Evolutionary conservation across 2,329 filamentous ascomycete genomes (phyloP).

Genomic region (Fusarium sp.): DNA sequence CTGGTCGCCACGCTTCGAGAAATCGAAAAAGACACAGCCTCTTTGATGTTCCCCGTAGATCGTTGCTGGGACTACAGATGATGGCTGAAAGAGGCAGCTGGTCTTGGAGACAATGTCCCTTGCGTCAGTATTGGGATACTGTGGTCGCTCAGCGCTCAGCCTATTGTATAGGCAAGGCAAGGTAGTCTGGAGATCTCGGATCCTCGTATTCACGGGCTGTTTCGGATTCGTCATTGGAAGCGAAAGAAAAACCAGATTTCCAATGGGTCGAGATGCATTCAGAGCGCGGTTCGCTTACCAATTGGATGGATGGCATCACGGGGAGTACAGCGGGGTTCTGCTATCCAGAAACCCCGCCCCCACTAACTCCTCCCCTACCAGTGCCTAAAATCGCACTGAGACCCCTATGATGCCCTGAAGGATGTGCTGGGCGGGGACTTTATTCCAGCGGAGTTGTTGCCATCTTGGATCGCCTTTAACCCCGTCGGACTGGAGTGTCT

Average conservation of each 20-base stretch:
- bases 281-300: conserved; percentile 10
- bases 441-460: conserved; percentile 8
- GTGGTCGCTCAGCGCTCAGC: neutral
- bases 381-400: neutral
- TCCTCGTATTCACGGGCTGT: neutral
- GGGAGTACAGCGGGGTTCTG: conserved; percentile 11
- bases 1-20: conserved; percentile 22
- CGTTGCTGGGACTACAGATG: conserved; percentile 10
- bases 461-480: neutral
- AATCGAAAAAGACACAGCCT: conserved; percentile 28
- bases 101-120: conserved; percentile 6
- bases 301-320: conserved; percentile 7
- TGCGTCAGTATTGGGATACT: neutral
- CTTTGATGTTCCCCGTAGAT: neutral
- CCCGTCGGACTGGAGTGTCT: neutral
- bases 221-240: conserved; percentile 8
- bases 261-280: conserved; percentile 1
- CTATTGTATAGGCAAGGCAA: neutral
- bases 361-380: conserved; percentile 15
- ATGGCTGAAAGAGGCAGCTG: conserved; percentile 30
- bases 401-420: conserved; percentile 21
- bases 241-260: conserved; percentile 18
- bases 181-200: neutral
- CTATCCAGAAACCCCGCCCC: conserved; percentile 28
- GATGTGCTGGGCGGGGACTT: conserved; percentile 8